Evolutionary conservation across 768 basidiomycete species (phyloP).

Genomic region (Russula olivacea): DNA sequence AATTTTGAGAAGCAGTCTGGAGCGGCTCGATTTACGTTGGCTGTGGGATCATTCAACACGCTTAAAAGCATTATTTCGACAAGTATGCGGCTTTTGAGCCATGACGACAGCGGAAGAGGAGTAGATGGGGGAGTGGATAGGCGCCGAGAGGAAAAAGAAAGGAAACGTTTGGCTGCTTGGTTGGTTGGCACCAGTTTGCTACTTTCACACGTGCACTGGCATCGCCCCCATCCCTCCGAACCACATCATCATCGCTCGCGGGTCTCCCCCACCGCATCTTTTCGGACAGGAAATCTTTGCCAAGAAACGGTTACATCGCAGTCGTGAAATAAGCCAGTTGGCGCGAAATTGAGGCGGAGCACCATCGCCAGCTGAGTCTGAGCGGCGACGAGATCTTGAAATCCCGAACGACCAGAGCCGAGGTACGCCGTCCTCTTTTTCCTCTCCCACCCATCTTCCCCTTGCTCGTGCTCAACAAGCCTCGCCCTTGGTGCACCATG

Average conservation of each 20-base stretch:
- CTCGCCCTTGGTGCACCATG: neutral
- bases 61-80: neutral
- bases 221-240: constrained; percentile 22
- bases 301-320: neutral
- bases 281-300: neutral
- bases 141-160: constrained; percentile 1
- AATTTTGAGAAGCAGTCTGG: constrained; percentile 1
- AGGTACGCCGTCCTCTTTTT: constrained; percentile 17
- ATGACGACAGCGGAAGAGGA: neutral
- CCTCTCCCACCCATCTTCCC: neutral
- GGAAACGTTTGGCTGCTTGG: neutral
- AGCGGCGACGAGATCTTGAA: constrained; percentile 28
- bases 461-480: neutral
- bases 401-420: constrained; percentile 25
- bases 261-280: neutral
- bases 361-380: constrained; percentile 20
- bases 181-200: neutral
- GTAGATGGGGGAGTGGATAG: neutral
- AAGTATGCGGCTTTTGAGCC: too few species aligned
- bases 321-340: neutral
- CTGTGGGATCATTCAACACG: neutral
- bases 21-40: constrained; percentile 2
- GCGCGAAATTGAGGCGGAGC: constrained; percentile 26
- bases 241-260: constrained; percentile 21
- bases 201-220: constrained; percentile 23